Conservation (phyloP, 305 asterid species). For the Fraxinus albicans region DNA sequence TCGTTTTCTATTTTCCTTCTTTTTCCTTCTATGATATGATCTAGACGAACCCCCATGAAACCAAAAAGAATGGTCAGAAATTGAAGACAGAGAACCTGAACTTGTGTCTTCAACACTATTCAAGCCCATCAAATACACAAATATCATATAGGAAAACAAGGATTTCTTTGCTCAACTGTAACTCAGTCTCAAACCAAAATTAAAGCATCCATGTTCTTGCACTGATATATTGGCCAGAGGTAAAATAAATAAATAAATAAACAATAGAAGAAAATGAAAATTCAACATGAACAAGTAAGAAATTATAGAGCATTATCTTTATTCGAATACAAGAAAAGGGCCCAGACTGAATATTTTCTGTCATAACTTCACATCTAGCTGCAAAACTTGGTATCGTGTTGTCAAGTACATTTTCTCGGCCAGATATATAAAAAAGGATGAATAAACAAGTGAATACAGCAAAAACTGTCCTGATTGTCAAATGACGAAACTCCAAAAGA, state of each 20-base stretch:
- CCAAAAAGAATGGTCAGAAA: neutral
- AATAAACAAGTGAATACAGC: neutral
- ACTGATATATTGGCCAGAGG: neutral
- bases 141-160: neutral
- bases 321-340: neutral
- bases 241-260: neutral
- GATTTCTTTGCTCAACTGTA: neutral
- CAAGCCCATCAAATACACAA: neutral
- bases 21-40: neutral
- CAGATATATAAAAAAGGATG: neutral
- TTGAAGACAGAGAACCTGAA: neutral
- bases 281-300: neutral
- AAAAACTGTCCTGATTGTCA: neutral
- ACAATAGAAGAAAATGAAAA: neutral
- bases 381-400: slow-evolving; percentile 21
- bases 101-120: neutral
- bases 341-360: neutral
- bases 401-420: neutral
- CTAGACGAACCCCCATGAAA: neutral
- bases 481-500: neutral
- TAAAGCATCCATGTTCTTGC: neutral
- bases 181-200: neutral
- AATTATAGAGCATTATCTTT: neutral
- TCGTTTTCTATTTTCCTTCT: neutral
- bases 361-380: slow-evolving; percentile 21